Evolutionary conservation across 768 basidiomycete genomes (phyloP).

Genomic region (Boletellus ananiceps): DNA sequence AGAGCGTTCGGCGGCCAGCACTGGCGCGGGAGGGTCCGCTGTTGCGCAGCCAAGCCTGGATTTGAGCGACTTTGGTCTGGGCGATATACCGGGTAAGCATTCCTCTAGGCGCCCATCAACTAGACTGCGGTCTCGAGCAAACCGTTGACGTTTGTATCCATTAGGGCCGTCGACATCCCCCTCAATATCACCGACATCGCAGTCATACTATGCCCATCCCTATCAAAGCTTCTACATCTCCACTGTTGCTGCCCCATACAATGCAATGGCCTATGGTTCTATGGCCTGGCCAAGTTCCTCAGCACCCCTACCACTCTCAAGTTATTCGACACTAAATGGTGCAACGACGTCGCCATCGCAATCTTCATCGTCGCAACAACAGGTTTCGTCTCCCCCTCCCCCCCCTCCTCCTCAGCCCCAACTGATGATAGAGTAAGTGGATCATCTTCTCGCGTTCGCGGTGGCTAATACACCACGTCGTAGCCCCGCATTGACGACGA

Average conservation of each 20-base stretch:
- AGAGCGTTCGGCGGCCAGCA: conserved; percentile 29
- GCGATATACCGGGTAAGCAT: conserved; percentile 42
- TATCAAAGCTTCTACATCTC: conserved; percentile 41
- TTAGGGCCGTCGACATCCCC: conserved; percentile 39
- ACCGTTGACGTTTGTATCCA: conserved; percentile 9
- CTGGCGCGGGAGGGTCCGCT: conserved; percentile 24
- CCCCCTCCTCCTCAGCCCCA: conserved; percentile 25
- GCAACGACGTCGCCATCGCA: conserved; percentile 49
- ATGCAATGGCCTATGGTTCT: conserved; percentile 51
- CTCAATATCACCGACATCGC: conserved; percentile 37
- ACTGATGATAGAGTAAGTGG: conserved; percentile 67
- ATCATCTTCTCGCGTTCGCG: conserved; percentile 1
- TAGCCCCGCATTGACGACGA: conserved; percentile 59
- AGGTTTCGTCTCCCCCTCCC: conserved; percentile 27
- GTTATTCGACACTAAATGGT: conserved; percentile 73
- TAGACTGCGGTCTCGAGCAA: not conserved
- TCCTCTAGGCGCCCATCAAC: conserved; percentile 27
- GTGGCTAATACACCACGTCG: conserved; percentile 12
- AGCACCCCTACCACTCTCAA: conserved; percentile 55
- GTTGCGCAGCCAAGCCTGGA: conserved; percentile 35
- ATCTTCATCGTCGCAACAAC: conserved; percentile 29
- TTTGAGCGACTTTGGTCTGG: conserved; percentile 41
- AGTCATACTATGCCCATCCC: conserved; percentile 39
- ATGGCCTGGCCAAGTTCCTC: conserved; percentile 42
- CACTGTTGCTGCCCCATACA: conserved; percentile 43